Evolutionary conservation across 257 asterid species (phyloP), one percentile per base, ranked within the genome.

Genomic region (Galeopsis tetrahit): DNA sequence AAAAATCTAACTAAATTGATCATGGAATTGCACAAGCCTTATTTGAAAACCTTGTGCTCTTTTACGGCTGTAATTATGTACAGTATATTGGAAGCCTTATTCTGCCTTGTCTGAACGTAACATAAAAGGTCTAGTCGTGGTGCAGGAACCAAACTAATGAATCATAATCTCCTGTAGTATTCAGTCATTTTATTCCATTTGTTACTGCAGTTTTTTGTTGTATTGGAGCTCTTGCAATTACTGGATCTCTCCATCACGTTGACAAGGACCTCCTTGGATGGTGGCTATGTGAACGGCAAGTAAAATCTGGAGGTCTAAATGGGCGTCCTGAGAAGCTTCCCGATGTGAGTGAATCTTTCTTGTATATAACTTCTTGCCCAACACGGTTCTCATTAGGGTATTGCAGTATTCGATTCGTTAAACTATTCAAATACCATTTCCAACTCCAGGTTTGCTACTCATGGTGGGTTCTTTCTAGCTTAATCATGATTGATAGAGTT

Each of bases 261-360:
- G 97, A 94, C 84, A 89, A 88, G 78, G 97, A 94, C 83, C 97
- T 91, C 83, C 99, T 94, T 17, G 97, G 97, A 17, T 94, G 99
- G 99, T 94, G 99, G 97, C 74, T 91, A 72, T 94, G 96, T 71
- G 97, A 94, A 79, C 81, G 99, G 63, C 97, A 94, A 85, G 96
- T 91, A 39, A 86, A 91, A 83, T 84, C 95, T 36, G 98, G 98
- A 15, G 98, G 97, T 75, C 85, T 94, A 36, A 94, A 91, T 77
- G 98, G 98, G 71, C 97, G 97, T 51, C 98, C 98, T 1, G 98
- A 94, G 87, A 94, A 94, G 90, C 99, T 94, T 78, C 97, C 97
- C 72, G 99, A 94, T 84, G 97, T 94, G 79, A 39, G 98, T 68
- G 63, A 59, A 42, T 71, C 48, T 52, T 68, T 69, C 62, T 46